A percentile compares a stretch with the other conserved stretches of the same genome.
Conservation (phyloP, 73 alveolate genomes). For the Stentor roeselii region DNA sequence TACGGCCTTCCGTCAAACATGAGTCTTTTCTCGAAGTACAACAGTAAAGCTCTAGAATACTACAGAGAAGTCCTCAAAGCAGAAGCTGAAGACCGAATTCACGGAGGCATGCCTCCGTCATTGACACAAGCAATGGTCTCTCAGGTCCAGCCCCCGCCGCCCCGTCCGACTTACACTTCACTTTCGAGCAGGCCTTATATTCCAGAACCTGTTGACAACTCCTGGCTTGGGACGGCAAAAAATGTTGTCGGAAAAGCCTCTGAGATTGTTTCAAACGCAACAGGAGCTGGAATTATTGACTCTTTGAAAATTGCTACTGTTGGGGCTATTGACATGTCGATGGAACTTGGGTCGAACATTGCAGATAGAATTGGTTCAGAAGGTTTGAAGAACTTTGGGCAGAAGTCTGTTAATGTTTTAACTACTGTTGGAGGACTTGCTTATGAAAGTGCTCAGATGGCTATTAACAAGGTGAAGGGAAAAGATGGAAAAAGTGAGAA, state of each 20-base stretch:
- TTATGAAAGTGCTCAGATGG: conserved; percentile 17
- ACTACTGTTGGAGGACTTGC: conserved; percentile 23
- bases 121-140: neutral
- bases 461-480: neutral
- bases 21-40: conserved; percentile 37
- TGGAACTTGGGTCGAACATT: conserved; percentile 11
- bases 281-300: neutral
- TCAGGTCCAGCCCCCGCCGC: neutral
- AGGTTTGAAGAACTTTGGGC: neutral
- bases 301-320: neutral
- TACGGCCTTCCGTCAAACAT: conserved; percentile 20
- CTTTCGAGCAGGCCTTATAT: neutral
- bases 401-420: neutral
- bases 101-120: neutral
- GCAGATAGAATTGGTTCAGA: conserved; percentile 4
- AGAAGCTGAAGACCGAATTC: neutral
- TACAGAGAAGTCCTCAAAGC: conserved; percentile 54
- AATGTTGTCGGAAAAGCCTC: neutral
- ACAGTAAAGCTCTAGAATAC: conserved; percentile 76
- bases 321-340: neutral
- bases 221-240: conserved; percentile 15
- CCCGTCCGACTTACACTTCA: neutral
- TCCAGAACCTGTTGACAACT: neutral
- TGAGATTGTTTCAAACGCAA: neutral
- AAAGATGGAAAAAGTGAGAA: neutral